phyloP scores from a whole-genome alignment of 768 basidiomycete genomes.

The Trametes gibbosa region DNA sequence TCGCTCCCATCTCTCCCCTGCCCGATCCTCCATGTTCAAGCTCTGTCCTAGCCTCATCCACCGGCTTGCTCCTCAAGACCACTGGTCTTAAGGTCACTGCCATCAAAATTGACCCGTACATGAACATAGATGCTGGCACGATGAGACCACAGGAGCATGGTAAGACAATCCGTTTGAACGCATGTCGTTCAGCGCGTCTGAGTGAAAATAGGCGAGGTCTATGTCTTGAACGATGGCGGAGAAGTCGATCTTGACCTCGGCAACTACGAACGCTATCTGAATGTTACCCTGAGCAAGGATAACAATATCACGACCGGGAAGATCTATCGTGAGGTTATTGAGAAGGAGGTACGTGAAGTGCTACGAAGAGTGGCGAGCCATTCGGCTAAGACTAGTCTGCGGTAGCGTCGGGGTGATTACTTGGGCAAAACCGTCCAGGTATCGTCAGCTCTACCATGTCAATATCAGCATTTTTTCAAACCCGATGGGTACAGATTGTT shows the following conservation, averaged over 20 bases:
- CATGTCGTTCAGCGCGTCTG: neutral
- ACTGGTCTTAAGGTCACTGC: slow-evolving; percentile 95
- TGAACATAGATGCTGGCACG: slow-evolving; percentile 99
- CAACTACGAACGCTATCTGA: slow-evolving; percentile 97
- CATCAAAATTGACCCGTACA: slow-evolving; percentile 99
- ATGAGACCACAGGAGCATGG: slow-evolving; percentile 99
- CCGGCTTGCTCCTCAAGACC: slow-evolving; percentile 92
- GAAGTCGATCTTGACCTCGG: slow-evolving; percentile 98
- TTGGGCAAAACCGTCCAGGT: slow-evolving; percentile 97
- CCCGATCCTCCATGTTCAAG: slow-evolving; percentile 18
- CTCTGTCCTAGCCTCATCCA: slow-evolving; percentile 77
- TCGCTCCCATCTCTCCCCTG: slow-evolving; percentile 15
- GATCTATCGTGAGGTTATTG: slow-evolving; percentile 95
- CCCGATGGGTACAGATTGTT: slow-evolving; percentile 58
- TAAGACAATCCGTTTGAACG: slow-evolving; percentile 37
- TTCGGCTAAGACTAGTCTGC: neutral
- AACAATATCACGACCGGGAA: slow-evolving; percentile 99
- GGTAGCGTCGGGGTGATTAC: slow-evolving; percentile 79
- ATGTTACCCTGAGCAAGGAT: slow-evolving; percentile 89
- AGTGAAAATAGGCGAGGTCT: slow-evolving; percentile 76
- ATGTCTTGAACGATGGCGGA: slow-evolving; percentile 96
- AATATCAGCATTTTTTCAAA: neutral
- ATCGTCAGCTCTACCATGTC: slow-evolving; percentile 16
- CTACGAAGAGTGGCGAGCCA: neutral
- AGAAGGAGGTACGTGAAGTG: slow-evolving; percentile 70